phyloP scores from a whole-genome alignment of 2,329 filamentous ascomycete species.

The Aureobasidium sp. region DNA sequence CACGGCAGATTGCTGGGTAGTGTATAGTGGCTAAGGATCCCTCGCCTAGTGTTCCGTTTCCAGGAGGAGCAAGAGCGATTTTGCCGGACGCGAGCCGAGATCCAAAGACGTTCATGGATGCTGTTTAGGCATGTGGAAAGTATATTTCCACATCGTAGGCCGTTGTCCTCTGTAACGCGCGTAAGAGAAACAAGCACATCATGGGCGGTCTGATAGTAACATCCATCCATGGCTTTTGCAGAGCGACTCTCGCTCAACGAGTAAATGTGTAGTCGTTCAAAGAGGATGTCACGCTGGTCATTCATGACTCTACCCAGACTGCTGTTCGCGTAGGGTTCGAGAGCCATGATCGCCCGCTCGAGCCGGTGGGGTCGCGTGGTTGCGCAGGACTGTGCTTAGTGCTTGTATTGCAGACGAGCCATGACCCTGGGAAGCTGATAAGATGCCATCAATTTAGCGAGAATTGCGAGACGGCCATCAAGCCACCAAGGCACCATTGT shows the following conservation, averaged over 20 bases:
- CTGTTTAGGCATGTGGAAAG: neutral
- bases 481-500: neutral
- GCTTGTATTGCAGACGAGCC: conserved; percentile 2
- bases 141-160: neutral
- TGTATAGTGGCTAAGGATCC: neutral
- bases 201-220: neutral
- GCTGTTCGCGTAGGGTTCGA: neutral
- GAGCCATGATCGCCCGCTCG: conserved; percentile 1
- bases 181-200: neutral
- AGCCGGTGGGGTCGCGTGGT: neutral
- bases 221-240: neutral
- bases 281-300: neutral
- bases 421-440: neutral
- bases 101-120: neutral
- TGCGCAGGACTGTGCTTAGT: conserved; percentile 1
- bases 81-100: conserved; percentile 6
- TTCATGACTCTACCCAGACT: neutral
- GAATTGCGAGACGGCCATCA: neutral
- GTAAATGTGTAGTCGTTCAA: neutral
- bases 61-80: neutral
- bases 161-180: neutral
- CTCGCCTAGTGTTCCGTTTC: neutral
- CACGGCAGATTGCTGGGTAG: conserved; percentile 9
- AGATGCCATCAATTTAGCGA: conserved; percentile 3
- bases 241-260: neutral